These are phyloP conservation scores for Pichia sp. DNA, from an alignment of 1,139 yeast genomes.

Conservation along the genomic window DNA sequence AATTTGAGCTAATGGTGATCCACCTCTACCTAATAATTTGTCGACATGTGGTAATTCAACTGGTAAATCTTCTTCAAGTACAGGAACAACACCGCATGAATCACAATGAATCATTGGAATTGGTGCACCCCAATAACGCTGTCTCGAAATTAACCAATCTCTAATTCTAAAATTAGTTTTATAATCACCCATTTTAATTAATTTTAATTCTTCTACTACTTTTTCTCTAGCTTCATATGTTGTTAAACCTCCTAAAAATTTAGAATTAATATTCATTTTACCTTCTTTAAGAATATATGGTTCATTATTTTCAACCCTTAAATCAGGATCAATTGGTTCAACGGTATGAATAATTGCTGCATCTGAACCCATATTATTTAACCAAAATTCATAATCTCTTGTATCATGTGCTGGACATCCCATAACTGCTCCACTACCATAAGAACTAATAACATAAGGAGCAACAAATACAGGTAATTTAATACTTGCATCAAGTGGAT, in stretches of 20 bases:
- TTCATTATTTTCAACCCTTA: constrained; percentile 32
- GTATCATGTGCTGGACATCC: constrained; percentile 95
- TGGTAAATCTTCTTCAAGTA: constrained; percentile 80
- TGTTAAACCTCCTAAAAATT: constrained; percentile 45
- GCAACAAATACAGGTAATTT: constrained; percentile 77
- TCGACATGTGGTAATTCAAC: constrained; percentile 64
- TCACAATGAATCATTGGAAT: constrained; percentile 89
- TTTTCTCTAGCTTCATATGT: constrained; percentile 45
- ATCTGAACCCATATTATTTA: constrained; percentile 44
- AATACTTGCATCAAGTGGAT: constrained; percentile 48
- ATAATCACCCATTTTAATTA: constrained; percentile 37
- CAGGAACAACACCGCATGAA: constrained; percentile 82
- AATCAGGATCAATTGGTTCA: constrained; percentile 30
- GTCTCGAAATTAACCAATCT: constrained; percentile 94
- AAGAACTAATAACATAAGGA: constrained; percentile 77
- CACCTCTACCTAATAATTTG: constrained; percentile 48
- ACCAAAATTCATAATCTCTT: constrained; percentile 81
- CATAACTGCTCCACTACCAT: constrained; percentile 95
- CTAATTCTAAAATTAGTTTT: constrained; percentile 60
- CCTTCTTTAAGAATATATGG: constrained; percentile 55
- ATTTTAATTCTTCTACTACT: constrained; percentile 40
- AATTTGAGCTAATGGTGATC: constrained; percentile 62
- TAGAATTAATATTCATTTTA: constrained; percentile 43
- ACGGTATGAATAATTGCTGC: constrained; percentile 39
- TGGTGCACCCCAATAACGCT: constrained; percentile 98